These are phyloP conservation scores for Ilyonectria robusta DNA, from an alignment of 2,329 filamentous ascomycete species.

Conservation along the genomic window DNA sequence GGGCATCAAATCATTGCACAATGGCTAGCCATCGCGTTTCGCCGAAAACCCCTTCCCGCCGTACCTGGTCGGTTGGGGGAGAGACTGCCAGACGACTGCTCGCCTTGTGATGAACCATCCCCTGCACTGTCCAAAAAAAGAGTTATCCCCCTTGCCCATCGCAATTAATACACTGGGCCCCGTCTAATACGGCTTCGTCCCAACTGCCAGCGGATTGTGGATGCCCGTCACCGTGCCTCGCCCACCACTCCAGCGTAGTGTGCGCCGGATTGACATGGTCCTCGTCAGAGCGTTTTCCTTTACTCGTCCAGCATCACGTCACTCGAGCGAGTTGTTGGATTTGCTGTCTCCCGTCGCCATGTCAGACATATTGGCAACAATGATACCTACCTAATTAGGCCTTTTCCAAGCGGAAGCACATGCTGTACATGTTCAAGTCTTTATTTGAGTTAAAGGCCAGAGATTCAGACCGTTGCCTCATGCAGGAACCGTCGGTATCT, in stretches of 20 bases:
- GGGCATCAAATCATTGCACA: neutral
- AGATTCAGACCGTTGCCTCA: conserved; percentile 11
- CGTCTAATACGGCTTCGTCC: conserved; percentile 18
- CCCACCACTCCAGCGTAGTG: neutral
- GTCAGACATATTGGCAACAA: neutral
- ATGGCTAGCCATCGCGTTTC: neutral
- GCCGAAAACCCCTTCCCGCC: neutral
- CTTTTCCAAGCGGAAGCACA: neutral
- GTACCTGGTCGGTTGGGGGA: too few species aligned
- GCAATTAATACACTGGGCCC: conserved; percentile 1
- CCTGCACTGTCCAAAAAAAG: conserved; percentile 23
- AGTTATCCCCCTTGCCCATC: conserved; percentile 12
- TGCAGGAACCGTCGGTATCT: conserved; percentile 17
- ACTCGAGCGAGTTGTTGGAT: neutral
- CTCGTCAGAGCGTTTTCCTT: neutral
- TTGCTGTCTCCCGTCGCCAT: neutral
- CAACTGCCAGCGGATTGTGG: conserved; percentile 2
- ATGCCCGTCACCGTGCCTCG: neutral
- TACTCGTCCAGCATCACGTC: neutral
- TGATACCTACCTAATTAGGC: too few species aligned
- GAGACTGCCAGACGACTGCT: neutral
- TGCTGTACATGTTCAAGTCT: neutral
- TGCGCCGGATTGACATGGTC: neutral
- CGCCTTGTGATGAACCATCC: neutral
- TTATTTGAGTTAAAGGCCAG: conserved; percentile 14